Percentiles rank a stretch among this genome's conserved stretches.
These are phyloP conservation scores for Candida ovalis DNA, from an alignment of 805 yeast genomes.

Conservation along the genomic window DNA sequence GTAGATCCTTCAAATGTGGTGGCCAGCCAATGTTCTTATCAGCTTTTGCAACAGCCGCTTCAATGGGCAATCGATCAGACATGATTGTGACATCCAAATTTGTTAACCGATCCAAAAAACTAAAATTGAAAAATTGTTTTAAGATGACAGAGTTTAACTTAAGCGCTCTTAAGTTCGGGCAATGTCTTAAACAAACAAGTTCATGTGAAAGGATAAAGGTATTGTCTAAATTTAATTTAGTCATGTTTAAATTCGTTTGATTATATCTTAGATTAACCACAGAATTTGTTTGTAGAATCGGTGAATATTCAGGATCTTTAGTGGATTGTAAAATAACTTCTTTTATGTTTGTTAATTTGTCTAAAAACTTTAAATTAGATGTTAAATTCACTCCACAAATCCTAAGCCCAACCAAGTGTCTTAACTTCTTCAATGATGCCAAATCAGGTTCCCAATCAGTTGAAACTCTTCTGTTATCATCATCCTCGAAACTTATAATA, in stretches of 20 bases:
- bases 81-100: constrained; percentile 5
- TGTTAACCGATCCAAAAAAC: not conserved
- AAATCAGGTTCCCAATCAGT: constrained; percentile 10
- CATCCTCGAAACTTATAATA: constrained; percentile 7
- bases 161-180: constrained; percentile 1
- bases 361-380: constrained; percentile 5
- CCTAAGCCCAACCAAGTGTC: not conserved
- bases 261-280: not conserved
- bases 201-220: constrained; percentile 5
- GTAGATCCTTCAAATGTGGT: constrained; percentile 1
- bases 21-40: constrained; percentile 9
- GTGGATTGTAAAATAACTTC: constrained; percentile 6
- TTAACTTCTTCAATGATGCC: not conserved
- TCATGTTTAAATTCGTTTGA: not conserved
- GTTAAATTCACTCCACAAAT: constrained; percentile 8
- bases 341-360: constrained; percentile 2
- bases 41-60: not conserved
- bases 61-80: constrained; percentile 4
- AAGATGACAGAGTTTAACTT: constrained; percentile 1
- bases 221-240: not conserved
- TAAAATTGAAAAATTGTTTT: constrained; percentile 3
- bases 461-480: constrained; percentile 9
- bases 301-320: constrained; percentile 9
- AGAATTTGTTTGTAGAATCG: not conserved
- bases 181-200: constrained; percentile 1